phyloP scores from a whole-genome alignment of 495 filamentous ascomycete genomes.

The Parathielavia appendiculata region DNA sequence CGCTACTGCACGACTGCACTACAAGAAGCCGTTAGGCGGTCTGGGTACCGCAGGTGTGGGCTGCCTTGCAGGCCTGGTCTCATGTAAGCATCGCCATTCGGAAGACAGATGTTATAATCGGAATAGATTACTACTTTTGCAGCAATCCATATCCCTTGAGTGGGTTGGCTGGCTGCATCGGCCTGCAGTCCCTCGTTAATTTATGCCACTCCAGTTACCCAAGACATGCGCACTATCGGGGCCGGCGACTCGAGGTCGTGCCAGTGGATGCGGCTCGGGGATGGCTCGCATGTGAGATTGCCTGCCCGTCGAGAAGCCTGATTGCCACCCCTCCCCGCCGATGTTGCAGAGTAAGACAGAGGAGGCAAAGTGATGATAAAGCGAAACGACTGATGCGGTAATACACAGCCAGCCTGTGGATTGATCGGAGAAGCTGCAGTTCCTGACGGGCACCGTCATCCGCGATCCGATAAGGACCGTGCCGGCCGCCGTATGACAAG shows the following conservation, averaged over 20 bases:
- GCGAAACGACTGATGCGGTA: background rate
- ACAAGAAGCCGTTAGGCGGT: background rate
- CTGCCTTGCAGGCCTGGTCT: constrained; percentile 8
- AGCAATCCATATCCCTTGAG: constrained; percentile 5
- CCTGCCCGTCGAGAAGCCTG: background rate
- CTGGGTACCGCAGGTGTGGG: constrained; percentile 1
- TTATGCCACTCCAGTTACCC: background rate
- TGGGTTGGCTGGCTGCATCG: background rate
- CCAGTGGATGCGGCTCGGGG: too few species aligned
- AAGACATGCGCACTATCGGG: background rate
- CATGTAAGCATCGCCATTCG: constrained; percentile 9
- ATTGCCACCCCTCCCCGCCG: constrained; percentile 7
- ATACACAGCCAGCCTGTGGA: background rate
- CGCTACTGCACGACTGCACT: constrained; percentile 9
- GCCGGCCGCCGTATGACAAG: background rate
- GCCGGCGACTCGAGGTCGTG: too few species aligned
- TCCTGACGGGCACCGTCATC: constrained; percentile 1
- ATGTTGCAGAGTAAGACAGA: constrained; percentile 5
- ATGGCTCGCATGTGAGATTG: background rate
- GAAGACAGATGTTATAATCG: background rate
- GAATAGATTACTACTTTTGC: constrained; percentile 2
- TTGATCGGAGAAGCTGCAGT: background rate
- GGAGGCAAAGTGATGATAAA: background rate
- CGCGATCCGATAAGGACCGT: constrained; percentile 15
- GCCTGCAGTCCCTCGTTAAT: background rate